These are phyloP conservation scores for Beauveria caledonica DNA, from an alignment of 2,329 filamentous ascomycete species.

Conservation along the genomic window DNA sequence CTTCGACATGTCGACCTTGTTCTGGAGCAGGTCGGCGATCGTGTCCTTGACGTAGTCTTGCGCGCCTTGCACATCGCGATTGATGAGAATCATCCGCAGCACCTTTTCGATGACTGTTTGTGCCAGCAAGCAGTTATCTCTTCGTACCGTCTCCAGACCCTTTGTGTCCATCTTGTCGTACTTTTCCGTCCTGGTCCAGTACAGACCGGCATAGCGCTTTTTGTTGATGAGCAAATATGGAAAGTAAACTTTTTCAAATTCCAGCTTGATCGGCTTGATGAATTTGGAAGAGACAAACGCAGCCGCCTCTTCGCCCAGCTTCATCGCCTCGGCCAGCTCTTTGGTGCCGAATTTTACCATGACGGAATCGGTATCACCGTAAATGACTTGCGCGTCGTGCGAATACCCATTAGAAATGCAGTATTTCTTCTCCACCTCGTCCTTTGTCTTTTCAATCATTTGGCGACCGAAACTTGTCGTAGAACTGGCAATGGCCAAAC, in stretches of 20 bases:
- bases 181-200: conserved; percentile 90
- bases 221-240: conserved; percentile 99
- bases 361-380: conserved; percentile 97
- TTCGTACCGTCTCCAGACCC: conserved; percentile 93
- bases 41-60: conserved; percentile 97
- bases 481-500: conserved; percentile 89
- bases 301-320: conserved; percentile 86
- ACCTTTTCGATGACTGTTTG: conserved; percentile 98
- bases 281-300: conserved; percentile 86
- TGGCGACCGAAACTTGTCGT: conserved; percentile 95
- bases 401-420: conserved; percentile 89
- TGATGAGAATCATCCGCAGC: conserved; percentile 88
- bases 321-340: conserved; percentile 85
- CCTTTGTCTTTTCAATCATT: conserved; percentile 98
- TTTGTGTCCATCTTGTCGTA: conserved; percentile 99
- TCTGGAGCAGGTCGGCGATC: conserved; percentile 90
- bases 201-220: conserved; percentile 96
- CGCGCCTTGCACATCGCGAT: conserved; percentile 80
- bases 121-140: conserved; percentile 92
- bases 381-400: conserved; percentile 94
- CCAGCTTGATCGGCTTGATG: conserved; percentile 92
- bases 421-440: conserved; percentile 87
- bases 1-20: conserved; percentile 98
- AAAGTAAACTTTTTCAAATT: conserved; percentile 99
- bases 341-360: conserved; percentile 98